Evolutionary conservation across 495 filamentous ascomycete species (phyloP).

Genomic region (Friedmanniomyces simplex): DNA sequence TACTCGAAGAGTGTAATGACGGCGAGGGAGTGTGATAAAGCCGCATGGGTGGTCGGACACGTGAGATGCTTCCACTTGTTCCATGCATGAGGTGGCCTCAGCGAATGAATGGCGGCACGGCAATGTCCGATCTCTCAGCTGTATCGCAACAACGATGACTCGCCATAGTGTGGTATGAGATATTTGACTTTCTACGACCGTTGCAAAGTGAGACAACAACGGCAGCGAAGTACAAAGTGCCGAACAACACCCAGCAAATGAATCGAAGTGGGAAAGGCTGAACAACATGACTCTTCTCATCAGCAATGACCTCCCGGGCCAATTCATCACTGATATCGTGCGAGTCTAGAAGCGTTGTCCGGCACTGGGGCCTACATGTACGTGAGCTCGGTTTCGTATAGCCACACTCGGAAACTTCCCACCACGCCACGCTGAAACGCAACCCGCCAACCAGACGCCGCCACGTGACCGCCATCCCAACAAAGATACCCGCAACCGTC

Average conservation of each 20-base stretch:
- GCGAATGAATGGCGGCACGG: too few species aligned
- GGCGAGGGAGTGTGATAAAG: background rate
- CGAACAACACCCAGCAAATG: background rate
- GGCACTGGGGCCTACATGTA: too few species aligned
- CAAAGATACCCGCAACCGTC: background rate
- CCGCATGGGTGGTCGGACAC: background rate
- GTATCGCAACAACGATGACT: background rate
- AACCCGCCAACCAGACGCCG: background rate
- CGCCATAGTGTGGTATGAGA: background rate
- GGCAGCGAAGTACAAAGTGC: background rate
- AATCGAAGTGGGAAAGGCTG: background rate
- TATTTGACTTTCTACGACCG: background rate
- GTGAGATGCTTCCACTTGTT: background rate
- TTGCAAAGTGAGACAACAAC: too few species aligned
- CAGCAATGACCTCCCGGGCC: too few species aligned
- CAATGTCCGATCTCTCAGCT: background rate
- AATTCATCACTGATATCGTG: too few species aligned
- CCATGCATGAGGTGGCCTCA: background rate
- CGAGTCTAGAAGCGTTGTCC: too few species aligned
- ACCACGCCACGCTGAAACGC: background rate
- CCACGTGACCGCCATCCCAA: too few species aligned
- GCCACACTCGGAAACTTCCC: background rate
- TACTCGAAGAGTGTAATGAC: background rate
- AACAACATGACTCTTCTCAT: background rate
- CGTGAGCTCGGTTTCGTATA: background rate